A percentile compares a stretch with the other conserved stretches of the same genome.
phyloP scores from a whole-genome alignment of 495 filamentous ascomycete genomes.

The Aspergillus campestris region DNA sequence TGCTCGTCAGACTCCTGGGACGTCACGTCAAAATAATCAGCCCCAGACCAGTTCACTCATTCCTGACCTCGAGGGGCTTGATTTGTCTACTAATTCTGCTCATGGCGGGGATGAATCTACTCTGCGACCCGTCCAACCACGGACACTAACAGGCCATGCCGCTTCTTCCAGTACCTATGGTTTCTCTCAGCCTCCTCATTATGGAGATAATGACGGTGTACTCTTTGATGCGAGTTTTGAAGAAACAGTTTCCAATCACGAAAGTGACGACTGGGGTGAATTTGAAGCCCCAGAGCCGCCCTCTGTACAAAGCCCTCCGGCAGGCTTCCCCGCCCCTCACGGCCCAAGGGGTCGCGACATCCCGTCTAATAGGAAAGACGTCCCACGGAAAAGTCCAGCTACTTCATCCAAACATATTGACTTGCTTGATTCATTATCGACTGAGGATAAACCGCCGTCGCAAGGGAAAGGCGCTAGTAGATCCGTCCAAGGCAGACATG shows the following conservation, averaged over 20 bases:
- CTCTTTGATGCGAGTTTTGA: conserved; percentile 38
- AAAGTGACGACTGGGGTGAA: conserved; percentile 68
- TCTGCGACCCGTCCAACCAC: background rate
- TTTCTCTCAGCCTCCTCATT: conserved; percentile 12
- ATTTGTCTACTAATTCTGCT: conserved; percentile 8
- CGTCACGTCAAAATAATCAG: conserved; percentile 4
- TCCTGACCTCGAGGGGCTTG: conserved; percentile 15
- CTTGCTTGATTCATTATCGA: conserved; percentile 19
- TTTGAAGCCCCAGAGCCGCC: conserved; percentile 52
- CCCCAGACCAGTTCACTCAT: conserved; percentile 18
- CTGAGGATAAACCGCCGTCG: conserved; percentile 12
- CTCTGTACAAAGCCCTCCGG: conserved; percentile 47
- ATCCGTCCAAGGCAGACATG: background rate
- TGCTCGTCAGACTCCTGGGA: conserved; percentile 12
- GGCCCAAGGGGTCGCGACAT: no score
- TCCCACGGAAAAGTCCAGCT: background rate
- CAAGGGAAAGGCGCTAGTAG: background rate
- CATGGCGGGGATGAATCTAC: background rate
- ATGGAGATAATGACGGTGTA: conserved; percentile 27
- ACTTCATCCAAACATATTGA: conserved; percentile 5
- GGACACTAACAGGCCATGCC: conserved; percentile 1
- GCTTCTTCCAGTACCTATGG: background rate
- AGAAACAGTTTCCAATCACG: conserved; percentile 24
- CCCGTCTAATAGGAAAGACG: no score
- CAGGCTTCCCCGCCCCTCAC: background rate